phyloP scores from a whole-genome alignment of 2,329 filamentous ascomycete species.

The Tetracladium maxilliforme region DNA sequence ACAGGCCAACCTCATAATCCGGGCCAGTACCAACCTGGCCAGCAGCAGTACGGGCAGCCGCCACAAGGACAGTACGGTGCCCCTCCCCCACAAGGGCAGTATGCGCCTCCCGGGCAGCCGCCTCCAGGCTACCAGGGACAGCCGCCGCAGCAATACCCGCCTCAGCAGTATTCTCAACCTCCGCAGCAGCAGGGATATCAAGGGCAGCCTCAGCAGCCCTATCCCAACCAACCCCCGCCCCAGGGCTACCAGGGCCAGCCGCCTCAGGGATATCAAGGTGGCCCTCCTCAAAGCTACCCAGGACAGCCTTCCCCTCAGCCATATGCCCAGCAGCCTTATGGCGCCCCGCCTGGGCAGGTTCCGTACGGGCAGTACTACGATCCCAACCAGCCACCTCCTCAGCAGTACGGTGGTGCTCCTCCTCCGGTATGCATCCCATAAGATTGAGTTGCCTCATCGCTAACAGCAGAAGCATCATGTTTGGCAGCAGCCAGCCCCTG shows the following conservation, averaged over 20 bases:
- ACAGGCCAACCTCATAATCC: too few relatives aligned
- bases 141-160: conserved; percentile 4
- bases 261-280: conserved; percentile 16
- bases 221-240: conserved; percentile 11
- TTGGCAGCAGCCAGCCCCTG: conserved; percentile 28
- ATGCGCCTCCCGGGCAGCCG: too few relatives aligned
- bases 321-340: conserved; percentile 5
- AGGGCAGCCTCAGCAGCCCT: too few relatives aligned
- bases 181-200: too few relatives aligned
- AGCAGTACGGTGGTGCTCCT: conserved; percentile 19
- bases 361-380: conserved; percentile 6
- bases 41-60: too few relatives aligned
- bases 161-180: conserved; percentile 19
- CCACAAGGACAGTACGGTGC: background rate
- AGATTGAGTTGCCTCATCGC: conserved; percentile 10
- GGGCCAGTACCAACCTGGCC: too few relatives aligned
- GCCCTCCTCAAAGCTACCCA: too few relatives aligned
- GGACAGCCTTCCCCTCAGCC: conserved; percentile 5
- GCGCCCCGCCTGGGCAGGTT: conserved; percentile 12
- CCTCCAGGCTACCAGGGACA: conserved; percentile 4
- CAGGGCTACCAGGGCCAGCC: conserved; percentile 16
- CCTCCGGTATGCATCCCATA: conserved; percentile 20
- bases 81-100: conserved; percentile 13
- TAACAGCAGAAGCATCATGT: conserved; percentile 17
- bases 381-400: conserved; percentile 15